These are phyloP conservation scores for Euphorbia celastroides DNA, from an alignment of 441 rosid species.

Conservation along the genomic window DNA sequence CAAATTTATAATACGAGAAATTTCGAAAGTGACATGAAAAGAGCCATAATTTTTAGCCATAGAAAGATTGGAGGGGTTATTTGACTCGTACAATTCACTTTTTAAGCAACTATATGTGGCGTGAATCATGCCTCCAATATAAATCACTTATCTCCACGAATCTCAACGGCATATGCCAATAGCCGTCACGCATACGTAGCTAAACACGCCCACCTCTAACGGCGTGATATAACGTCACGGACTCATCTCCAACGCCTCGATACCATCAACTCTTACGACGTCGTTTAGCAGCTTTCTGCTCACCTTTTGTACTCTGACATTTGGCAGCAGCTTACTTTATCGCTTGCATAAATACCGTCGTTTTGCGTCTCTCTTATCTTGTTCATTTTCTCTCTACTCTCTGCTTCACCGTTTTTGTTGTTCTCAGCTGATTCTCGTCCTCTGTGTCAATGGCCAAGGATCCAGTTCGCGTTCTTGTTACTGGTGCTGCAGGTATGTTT, in stretches of 20 bases:
- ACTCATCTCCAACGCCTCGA: background rate
- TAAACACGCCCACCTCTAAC: background rate
- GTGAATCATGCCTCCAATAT: too few species aligned
- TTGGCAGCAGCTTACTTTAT: background rate
- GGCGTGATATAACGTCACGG: background rate
- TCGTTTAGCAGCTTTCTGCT: background rate
- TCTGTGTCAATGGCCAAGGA: conserved; percentile 63
- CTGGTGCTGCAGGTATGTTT: conserved; percentile 83
- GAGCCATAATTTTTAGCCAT: too few species aligned
- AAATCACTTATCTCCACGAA: too few species aligned
- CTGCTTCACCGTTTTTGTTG: background rate
- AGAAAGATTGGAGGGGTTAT: too few species aligned
- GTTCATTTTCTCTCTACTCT: background rate
- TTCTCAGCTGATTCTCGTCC: background rate
- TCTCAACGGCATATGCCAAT: background rate
- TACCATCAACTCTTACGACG: background rate
- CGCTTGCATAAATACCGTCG: background rate
- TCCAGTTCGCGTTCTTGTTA: conserved; percentile 86
- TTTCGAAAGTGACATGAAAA: too few species aligned
- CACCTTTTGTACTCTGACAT: background rate
- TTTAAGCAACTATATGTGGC: too few species aligned
- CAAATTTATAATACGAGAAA: too few species aligned
- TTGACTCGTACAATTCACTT: too few species aligned
- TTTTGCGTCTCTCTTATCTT: background rate
- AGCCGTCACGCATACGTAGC: conserved; percentile 1